phyloP scores from a whole-genome alignment of 192 early-diverging fungal species.

The Pecoramyces ruminantium region DNA sequence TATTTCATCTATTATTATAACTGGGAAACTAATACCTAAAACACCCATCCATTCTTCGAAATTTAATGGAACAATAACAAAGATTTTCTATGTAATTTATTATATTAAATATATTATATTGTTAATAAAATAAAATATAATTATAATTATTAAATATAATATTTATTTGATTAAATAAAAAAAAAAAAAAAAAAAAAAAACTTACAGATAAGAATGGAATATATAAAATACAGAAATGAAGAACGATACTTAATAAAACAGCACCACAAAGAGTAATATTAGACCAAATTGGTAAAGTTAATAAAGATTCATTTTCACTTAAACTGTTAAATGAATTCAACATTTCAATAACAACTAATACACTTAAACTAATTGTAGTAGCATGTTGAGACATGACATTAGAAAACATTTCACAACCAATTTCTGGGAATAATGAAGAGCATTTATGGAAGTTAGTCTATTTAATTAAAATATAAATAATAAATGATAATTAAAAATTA shows the following conservation, averaged over 20 bases:
- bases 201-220: constrained; percentile 78
- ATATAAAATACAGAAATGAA: constrained; percentile 95
- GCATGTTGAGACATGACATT: constrained; percentile 64
- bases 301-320: constrained; percentile 85
- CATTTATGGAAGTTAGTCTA: constrained; percentile 89
- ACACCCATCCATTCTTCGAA: constrained; percentile 80
- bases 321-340: constrained; percentile 91
- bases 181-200: too few relatives aligned
- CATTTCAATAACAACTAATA: constrained; percentile 96
- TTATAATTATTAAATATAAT: too few relatives aligned
- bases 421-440: constrained; percentile 63
- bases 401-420: constrained; percentile 84
- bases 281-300: constrained; percentile 78
- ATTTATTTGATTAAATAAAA: too few relatives aligned
- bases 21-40: constrained; percentile 71
- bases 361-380: constrained; percentile 87
- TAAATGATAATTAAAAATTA: too few relatives aligned
- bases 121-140: too few relatives aligned
- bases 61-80: constrained; percentile 79
- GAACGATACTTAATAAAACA: constrained; percentile 70
- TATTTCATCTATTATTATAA: constrained; percentile 80
- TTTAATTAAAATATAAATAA: too few relatives aligned
- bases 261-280: constrained; percentile 77
- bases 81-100: constrained; percentile 38
- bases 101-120: too few relatives aligned